A percentile compares a stretch with the other conserved stretches of the same genome.
phyloP scores from a whole-genome alignment of 805 yeast genomes.

The Candida broadrunensis region DNA sequence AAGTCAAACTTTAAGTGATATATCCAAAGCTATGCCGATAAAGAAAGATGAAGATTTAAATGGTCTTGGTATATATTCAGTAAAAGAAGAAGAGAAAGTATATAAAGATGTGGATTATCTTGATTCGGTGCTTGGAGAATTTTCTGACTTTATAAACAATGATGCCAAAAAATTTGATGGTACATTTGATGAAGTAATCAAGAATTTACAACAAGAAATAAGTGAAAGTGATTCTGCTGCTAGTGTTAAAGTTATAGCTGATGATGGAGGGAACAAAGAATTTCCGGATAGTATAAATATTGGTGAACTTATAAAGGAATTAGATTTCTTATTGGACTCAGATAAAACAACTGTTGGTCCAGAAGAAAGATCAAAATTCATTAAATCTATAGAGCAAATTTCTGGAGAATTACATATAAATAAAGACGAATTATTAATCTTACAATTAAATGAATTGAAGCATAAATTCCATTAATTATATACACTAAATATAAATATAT shows the following conservation, averaged over 20 bases:
- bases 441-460: constrained; percentile 19
- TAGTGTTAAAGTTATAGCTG: constrained; percentile 12
- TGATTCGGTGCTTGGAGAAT: constrained; percentile 18
- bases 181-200: constrained; percentile 18
- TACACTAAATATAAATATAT: not conserved
- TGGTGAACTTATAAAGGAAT: constrained; percentile 8
- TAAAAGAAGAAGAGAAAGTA: constrained; percentile 2
- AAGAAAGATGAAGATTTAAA: constrained; percentile 1
- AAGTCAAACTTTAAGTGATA: constrained; percentile 47
- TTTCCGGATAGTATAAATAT: constrained; percentile 10
- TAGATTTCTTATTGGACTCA: constrained; percentile 10
- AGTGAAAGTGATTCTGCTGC: constrained; percentile 13
- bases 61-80: constrained; percentile 7
- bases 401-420: constrained; percentile 10
- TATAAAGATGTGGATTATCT: constrained; percentile 14
- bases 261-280: not conserved
- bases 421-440: constrained; percentile 18
- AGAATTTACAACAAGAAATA: constrained; percentile 8
- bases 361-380: constrained; percentile 2
- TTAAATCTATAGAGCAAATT: constrained; percentile 9
- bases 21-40: constrained; percentile 11
- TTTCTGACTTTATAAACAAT: constrained; percentile 18
- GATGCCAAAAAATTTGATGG: constrained; percentile 16
- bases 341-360: constrained; percentile 5
- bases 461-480: constrained; percentile 6